Conservation (phyloP, 2,329 filamentous ascomycete genomes). For the Scedosporium minutisporum region DNA sequence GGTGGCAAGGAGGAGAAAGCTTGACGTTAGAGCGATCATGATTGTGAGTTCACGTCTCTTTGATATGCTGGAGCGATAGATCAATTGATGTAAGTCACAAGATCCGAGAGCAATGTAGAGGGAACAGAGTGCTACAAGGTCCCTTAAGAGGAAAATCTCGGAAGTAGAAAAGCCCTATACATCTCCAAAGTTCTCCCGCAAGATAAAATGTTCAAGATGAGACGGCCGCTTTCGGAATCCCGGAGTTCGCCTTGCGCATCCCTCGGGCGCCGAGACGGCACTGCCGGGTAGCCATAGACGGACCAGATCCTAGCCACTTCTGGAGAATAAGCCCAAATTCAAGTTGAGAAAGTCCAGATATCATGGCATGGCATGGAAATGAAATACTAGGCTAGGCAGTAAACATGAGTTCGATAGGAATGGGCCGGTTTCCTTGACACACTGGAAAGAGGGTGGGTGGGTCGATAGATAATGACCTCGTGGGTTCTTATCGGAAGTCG, state of each 20-base stretch:
- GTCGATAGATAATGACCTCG: too few relatives aligned
- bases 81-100: background rate
- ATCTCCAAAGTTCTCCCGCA: background rate
- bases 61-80: background rate
- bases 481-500: too few relatives aligned
- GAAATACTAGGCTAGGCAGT: too few relatives aligned
- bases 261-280: background rate
- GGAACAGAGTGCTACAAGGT: background rate
- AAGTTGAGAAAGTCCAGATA: too few relatives aligned
- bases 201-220: background rate
- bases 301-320: background rate
- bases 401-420: too few relatives aligned
- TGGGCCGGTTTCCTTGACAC: too few relatives aligned
- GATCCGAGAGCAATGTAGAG: background rate
- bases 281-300: background rate
- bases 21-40: background rate
- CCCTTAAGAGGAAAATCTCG: background rate
- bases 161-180: background rate
- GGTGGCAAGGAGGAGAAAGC: slow-evolving; percentile 32
- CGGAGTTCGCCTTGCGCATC: background rate
- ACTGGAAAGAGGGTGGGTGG: too few relatives aligned
- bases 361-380: too few relatives aligned
- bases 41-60: too few relatives aligned
- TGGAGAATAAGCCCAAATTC: too few relatives aligned
- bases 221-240: background rate